A percentile compares a stretch with the other conserved stretches of the same genome.
These are phyloP conservation scores for Sedum album DNA, from an alignment of 164 flowering plant genomes.

Conservation along the genomic window DNA sequence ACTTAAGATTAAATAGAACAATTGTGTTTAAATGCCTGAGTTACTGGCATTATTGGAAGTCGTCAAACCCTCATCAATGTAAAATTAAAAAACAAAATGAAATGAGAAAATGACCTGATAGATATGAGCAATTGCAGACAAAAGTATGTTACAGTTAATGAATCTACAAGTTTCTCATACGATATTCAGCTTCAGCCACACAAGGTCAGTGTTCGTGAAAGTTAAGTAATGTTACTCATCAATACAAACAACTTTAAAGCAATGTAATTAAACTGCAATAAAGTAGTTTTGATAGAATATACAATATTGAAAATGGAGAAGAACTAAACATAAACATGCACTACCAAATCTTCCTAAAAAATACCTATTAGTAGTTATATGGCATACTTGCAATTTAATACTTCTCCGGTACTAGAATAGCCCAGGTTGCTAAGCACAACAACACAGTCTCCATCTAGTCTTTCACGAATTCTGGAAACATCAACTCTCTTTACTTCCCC, in stretches of 20 bases:
- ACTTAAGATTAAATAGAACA: neutral
- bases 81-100: too few relatives aligned
- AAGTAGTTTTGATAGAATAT: too few relatives aligned
- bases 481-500: conserved; percentile 74
- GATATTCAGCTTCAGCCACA: too few relatives aligned
- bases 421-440: conserved; percentile 80
- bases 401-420: conserved; percentile 58
- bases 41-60: neutral
- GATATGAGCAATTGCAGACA: too few relatives aligned
- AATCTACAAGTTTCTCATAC: too few relatives aligned
- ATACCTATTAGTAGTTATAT: conserved; percentile 20
- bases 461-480: conserved; percentile 44
- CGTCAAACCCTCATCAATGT: neutral
- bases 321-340: neutral
- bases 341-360: neutral
- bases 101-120: neutral
- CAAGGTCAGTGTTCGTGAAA: too few relatives aligned
- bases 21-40: neutral
- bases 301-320: neutral
- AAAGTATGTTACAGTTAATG: too few relatives aligned
- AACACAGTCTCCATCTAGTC: conserved; percentile 75
- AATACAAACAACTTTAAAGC: too few relatives aligned
- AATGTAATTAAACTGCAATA: too few relatives aligned
- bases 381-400: conserved; percentile 70
- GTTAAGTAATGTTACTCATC: too few relatives aligned